Conservation (phyloP, 345 rosid species). For the Aquilaria malaccensis region DNA sequence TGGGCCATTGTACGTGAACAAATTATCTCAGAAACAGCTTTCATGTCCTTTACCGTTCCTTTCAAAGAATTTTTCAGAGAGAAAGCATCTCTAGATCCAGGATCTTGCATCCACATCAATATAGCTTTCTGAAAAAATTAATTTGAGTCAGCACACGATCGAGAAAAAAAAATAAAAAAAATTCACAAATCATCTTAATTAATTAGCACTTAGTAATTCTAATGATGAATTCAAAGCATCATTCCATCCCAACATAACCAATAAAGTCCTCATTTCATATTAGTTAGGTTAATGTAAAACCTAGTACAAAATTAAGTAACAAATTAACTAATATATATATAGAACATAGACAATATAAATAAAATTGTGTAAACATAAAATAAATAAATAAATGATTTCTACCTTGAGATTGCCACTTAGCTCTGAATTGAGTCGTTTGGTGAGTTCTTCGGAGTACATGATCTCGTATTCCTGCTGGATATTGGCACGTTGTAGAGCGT, state of each 20-base stretch:
- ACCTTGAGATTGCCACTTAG: constrained; percentile 64
- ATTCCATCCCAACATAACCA: too few relatives aligned
- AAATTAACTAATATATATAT: background rate
- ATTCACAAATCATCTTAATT: too few relatives aligned
- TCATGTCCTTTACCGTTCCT: constrained; percentile 39
- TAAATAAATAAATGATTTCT: background rate
- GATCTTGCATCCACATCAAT: constrained; percentile 50
- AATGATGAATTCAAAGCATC: too few relatives aligned
- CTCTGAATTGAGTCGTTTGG: constrained; percentile 44
- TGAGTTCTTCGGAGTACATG: constrained; percentile 36
- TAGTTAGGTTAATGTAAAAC: too few relatives aligned
- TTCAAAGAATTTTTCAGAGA: constrained; percentile 34
- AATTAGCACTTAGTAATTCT: too few relatives aligned
- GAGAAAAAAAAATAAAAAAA: too few relatives aligned
- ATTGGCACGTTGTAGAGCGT: constrained; percentile 40
- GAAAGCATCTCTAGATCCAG: constrained; percentile 36
- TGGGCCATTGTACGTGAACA: constrained; percentile 46
- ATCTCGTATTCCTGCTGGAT: constrained; percentile 57
- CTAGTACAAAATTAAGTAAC: too few relatives aligned
- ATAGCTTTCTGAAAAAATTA: constrained; percentile 39
- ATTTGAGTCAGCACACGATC: too few relatives aligned
- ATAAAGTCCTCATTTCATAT: too few relatives aligned
- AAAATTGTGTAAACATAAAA: too few relatives aligned
- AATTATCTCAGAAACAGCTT: constrained; percentile 43
- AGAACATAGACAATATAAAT: background rate